Conservation (phyloP, 805 yeast species). For the Pichia rugopelliculosa region DNA sequence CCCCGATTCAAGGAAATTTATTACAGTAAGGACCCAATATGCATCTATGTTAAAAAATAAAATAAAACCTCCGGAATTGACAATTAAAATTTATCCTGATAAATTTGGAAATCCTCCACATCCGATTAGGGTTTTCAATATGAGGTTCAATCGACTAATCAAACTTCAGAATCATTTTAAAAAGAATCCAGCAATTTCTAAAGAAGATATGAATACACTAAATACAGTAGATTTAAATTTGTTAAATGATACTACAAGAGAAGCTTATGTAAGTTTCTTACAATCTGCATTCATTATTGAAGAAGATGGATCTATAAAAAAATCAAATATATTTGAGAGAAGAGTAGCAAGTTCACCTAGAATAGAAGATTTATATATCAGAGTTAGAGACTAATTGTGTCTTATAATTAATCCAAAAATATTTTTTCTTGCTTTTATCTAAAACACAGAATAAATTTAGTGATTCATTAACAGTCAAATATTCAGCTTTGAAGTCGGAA, state of each 20-base stretch:
- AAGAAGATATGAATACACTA: constrained; percentile 14
- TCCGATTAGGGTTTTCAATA: constrained; percentile 14
- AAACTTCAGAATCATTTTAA: constrained; percentile 12
- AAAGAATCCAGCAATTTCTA: constrained; percentile 15
- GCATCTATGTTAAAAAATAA: constrained; percentile 9
- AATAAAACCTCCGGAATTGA: constrained; percentile 12
- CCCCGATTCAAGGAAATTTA: neutral
- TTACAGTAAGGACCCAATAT: constrained; percentile 13
- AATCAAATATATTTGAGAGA: constrained; percentile 6
- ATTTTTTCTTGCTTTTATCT: constrained; percentile 34
- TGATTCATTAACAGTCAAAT: constrained; percentile 27
- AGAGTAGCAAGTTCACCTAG: constrained; percentile 10
- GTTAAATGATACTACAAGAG: constrained; percentile 3
- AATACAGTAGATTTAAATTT: constrained; percentile 6
- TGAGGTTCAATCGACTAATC: constrained; percentile 11
- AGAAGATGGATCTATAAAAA: constrained; percentile 13
- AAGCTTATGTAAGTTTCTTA: constrained; percentile 16
- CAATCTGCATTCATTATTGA: constrained; percentile 10
- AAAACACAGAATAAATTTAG: constrained; percentile 33
- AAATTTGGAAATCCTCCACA: constrained; percentile 20
- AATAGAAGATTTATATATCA: neutral
- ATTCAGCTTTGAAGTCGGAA: constrained; percentile 23
- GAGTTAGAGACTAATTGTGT: neutral
- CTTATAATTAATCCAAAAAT: constrained; percentile 13
- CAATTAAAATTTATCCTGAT: constrained; percentile 13